These are phyloP conservation scores for Beauveria caledonica DNA, from an alignment of 2,329 filamentous ascomycete species.

Conservation along the genomic window DNA sequence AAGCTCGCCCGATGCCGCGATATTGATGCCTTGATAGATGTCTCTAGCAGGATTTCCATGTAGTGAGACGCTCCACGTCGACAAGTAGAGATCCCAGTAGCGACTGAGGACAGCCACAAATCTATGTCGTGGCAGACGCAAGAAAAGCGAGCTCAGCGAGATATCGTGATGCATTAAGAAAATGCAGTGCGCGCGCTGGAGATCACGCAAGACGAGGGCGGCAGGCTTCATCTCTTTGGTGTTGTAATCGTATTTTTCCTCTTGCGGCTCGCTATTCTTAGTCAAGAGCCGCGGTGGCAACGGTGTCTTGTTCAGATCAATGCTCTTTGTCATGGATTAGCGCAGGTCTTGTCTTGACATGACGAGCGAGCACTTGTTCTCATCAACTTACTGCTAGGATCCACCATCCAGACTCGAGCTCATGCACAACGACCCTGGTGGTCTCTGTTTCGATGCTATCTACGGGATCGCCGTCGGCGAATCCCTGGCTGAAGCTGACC, in stretches of 20 bases:
- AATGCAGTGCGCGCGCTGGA: conserved; percentile 71
- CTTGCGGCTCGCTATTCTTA: conserved; percentile 31
- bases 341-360: neutral
- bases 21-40: conserved; percentile 74
- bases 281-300: conserved; percentile 48
- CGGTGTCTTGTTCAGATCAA: conserved; percentile 68
- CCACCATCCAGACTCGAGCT: conserved; percentile 93
- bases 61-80: conserved; percentile 81
- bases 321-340: conserved; percentile 26
- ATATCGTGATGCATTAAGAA: conserved; percentile 84
- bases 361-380: neutral
- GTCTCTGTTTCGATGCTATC: conserved; percentile 89
- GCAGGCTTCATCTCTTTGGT: conserved; percentile 83
- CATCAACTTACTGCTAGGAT: conserved; percentile 64
- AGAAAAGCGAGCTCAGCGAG: conserved; percentile 63
- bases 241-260: conserved; percentile 65
- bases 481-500: conserved; percentile 84
- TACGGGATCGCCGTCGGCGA: conserved; percentile 67
- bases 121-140: conserved; percentile 51
- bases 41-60: conserved; percentile 80
- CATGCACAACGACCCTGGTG: conserved; percentile 72
- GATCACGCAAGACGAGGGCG: conserved; percentile 67
- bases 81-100: conserved; percentile 68
- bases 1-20: conserved; percentile 83
- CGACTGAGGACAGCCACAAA: conserved; percentile 67